phyloP scores from a whole-genome alignment of 768 basidiomycete genomes.

The Daedaleopsis sinensis region DNA sequence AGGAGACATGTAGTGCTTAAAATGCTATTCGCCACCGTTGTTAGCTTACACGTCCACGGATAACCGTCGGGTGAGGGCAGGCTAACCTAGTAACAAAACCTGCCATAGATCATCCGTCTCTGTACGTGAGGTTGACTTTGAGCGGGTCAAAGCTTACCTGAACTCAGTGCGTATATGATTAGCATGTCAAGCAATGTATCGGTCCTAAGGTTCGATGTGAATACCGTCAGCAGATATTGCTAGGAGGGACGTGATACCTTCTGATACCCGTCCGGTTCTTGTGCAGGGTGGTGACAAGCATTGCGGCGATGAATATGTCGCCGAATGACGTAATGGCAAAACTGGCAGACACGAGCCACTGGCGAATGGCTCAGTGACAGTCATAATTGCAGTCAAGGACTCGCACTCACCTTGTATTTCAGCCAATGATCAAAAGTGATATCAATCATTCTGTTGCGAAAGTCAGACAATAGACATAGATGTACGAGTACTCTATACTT shows the following conservation, averaged over 20 bases:
- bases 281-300: background rate
- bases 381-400: background rate
- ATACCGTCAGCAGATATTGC: background rate
- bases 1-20: background rate
- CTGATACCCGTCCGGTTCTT: background rate
- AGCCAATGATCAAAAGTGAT: background rate
- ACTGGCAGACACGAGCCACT: background rate
- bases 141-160: background rate
- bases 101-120: background rate
- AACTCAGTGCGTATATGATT: background rate
- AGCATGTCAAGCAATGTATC: background rate
- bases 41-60: background rate
- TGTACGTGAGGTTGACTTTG: background rate
- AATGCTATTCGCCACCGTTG: background rate
- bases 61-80: background rate
- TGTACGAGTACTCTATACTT: background rate
- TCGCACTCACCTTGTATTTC: background rate
- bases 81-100: background rate
- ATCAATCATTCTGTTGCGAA: background rate
- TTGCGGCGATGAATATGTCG: background rate
- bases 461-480: background rate
- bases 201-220: background rate
- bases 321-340: background rate
- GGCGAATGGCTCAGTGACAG: background rate
- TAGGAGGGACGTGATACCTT: background rate